Evolutionary conservation across 768 basidiomycete genomes (phyloP).

Genomic region (Lentinula edodes): DNA sequence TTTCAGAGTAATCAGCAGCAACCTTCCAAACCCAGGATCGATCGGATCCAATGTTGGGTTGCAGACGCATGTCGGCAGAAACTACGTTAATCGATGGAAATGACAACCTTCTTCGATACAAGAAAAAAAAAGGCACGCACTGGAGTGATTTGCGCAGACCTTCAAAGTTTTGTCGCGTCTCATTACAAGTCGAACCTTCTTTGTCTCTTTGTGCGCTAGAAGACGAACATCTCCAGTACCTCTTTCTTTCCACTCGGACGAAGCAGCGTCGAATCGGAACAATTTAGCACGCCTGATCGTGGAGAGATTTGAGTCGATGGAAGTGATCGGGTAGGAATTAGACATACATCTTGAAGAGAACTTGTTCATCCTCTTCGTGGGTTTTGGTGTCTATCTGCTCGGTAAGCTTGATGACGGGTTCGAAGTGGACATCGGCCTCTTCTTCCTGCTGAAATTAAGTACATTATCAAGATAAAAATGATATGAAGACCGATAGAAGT

Average conservation of each 20-base stretch:
- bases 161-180: conserved; percentile 99
- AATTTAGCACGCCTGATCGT: conserved; percentile 87
- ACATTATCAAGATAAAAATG: conserved; percentile 5
- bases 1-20: conserved; percentile 89
- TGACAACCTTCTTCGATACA: not conserved
- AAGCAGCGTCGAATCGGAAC: conserved; percentile 80
- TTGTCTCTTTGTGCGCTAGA: conserved; percentile 81
- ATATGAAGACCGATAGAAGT: conserved; percentile 1
- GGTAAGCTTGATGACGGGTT: conserved; percentile 94
- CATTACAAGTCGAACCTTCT: conserved; percentile 96
- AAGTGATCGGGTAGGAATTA: conserved; percentile 14
- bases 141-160: conserved; percentile 96
- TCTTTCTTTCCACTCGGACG: conserved; percentile 95
- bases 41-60: conserved; percentile 98
- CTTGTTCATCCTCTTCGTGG: conserved; percentile 88
- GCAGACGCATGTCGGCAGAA: conserved; percentile 84
- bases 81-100: conserved; percentile 42
- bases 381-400: conserved; percentile 96
- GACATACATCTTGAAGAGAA: conserved; percentile 92
- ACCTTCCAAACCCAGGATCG: conserved; percentile 99
- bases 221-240: conserved; percentile 96
- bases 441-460: conserved; percentile 44
- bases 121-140: conserved; percentile 42
- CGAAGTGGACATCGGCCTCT: conserved; percentile 86
- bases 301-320: conserved; percentile 10